These are phyloP conservation scores for Epichloe glyceriae DNA, from an alignment of 2,329 filamentous ascomycete genomes.

Conservation along the genomic window DNA sequence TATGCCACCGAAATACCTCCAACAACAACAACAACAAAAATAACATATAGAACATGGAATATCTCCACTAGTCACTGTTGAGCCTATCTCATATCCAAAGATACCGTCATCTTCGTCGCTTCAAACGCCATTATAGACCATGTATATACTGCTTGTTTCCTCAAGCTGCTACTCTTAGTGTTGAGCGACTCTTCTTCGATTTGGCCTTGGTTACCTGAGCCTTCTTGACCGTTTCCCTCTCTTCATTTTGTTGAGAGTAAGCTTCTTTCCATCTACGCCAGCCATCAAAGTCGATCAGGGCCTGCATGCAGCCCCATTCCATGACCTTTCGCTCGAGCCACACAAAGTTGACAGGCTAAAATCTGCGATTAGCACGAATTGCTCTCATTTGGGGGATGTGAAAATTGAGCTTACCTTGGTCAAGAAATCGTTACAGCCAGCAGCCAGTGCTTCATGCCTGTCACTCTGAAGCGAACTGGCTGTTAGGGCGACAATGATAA, in stretches of 20 bases:
- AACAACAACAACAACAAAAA: not conserved
- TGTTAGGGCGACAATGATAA: constrained; percentile 94
- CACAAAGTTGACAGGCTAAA: constrained; percentile 85
- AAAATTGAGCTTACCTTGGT: constrained; percentile 58
- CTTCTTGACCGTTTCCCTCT: constrained; percentile 30
- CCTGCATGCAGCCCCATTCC: constrained; percentile 99
- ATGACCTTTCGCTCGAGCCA: constrained; percentile 97
- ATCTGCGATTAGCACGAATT: not conserved
- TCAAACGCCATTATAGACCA: not conserved
- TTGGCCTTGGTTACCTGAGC: constrained; percentile 22
- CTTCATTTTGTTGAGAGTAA: constrained; percentile 40
- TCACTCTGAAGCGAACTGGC: constrained; percentile 92
- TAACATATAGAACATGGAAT: not conserved
- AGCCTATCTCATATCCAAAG: constrained; percentile 1
- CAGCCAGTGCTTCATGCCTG: constrained; percentile 84
- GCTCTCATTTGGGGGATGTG: not conserved
- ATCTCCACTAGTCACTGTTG: not conserved
- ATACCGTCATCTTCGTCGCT: not conserved
- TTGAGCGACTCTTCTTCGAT: constrained; percentile 32
- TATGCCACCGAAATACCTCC: not conserved
- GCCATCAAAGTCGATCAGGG: constrained; percentile 93
- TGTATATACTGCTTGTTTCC: not conserved
- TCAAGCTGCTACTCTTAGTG: constrained; percentile 11
- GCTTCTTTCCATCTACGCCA: constrained; percentile 92
- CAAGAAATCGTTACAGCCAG: constrained; percentile 95